Base-by-base conservation (phyloP, 495 filamentous ascomycete genomes). In the Tirmania nivea region DNA sequence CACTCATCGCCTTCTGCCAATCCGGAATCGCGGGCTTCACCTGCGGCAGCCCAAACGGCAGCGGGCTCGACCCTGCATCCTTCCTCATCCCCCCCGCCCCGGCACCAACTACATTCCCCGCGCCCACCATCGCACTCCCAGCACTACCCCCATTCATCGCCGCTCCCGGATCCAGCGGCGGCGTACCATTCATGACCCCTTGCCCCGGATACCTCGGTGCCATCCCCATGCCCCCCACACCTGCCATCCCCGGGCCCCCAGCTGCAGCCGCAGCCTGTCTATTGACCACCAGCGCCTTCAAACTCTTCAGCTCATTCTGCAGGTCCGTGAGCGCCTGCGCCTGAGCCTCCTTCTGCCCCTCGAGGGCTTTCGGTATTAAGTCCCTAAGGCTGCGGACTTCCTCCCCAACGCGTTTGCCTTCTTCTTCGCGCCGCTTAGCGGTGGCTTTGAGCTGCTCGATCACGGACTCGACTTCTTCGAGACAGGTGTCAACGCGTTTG, bases 241-340 rank as follows among this genome's bases (percentile, higher is more conserved):
- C n/a, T n/a, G n/a, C n/a, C 39, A 45, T 45, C 4, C 39, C 17
- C 17, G 39, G 8, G 39, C 39, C 3, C 39, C 17, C 14, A 3
- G 39, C 17, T 4, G 8, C 39, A 14, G 63, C 51, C 56, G 66
- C 51, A 55, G 49, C 54, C 52, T 58, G 56, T 35, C 63, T 17
- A 52, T 63, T 58, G 49, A 64, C 57, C 37, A 64, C 56, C 55
- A 99, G 70, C 17, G 80, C 79, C 70, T 95, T 95, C 55, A 99
- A 69, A 66, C 87, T 93, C 76, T 83, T 86, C 56, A 99, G 72
- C 67, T 99, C 90, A 10, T 73, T 75, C 54, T 85, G 81, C 51
- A 99, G 75, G 52, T 95, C 92, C 65, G 77, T 83, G 49, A 99
- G 67, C 35, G 84, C 72, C 54, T 70, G 75, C 65, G 96, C 89